These are phyloP conservation scores for Myxozyma melibiosi DNA, from an alignment of 805 yeast species.

Conservation along the genomic window DNA sequence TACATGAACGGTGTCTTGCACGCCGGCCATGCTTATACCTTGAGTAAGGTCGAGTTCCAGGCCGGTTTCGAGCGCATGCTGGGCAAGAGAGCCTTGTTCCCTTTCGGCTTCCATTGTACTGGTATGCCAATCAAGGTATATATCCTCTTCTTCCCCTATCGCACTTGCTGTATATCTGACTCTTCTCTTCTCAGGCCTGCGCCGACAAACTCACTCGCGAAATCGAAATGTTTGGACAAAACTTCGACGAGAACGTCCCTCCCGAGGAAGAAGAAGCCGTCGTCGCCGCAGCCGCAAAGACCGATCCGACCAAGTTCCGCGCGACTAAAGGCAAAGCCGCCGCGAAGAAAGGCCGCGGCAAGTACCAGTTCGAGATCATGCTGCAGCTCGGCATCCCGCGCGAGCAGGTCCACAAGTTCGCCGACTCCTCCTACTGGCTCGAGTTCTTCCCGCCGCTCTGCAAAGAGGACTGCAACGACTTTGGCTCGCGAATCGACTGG, in stretches of 20 bases:
- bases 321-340: constrained; percentile 93
- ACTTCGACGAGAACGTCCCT: constrained; percentile 58
- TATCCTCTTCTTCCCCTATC: no score
- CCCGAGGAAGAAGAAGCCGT: constrained; percentile 46
- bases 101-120: constrained; percentile 98
- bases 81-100: constrained; percentile 90
- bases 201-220: constrained; percentile 95
- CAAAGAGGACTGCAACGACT: constrained; percentile 70
- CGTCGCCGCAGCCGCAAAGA: constrained; percentile 29
- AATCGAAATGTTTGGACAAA: constrained; percentile 84
- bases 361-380: constrained; percentile 96
- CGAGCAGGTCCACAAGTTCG: constrained; percentile 82
- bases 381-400: constrained; percentile 84
- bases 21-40: constrained; percentile 95
- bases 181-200: constrained; percentile 55
- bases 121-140: constrained; percentile 85
- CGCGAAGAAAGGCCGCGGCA: constrained; percentile 91
- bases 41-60: constrained; percentile 90
- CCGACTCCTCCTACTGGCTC: constrained; percentile 92
- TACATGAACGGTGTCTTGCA: constrained; percentile 98
- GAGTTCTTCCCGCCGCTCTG: constrained; percentile 88
- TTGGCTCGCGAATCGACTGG: constrained; percentile 98
- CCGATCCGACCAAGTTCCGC: constrained; percentile 83
- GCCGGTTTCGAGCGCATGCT: constrained; percentile 93
- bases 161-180: background rate